Evolutionary conservation across 2,329 filamentous ascomycete species (phyloP), one percentile per base, ranked within the genome.

Genomic region (Talaromyces rugulosus): DNA sequence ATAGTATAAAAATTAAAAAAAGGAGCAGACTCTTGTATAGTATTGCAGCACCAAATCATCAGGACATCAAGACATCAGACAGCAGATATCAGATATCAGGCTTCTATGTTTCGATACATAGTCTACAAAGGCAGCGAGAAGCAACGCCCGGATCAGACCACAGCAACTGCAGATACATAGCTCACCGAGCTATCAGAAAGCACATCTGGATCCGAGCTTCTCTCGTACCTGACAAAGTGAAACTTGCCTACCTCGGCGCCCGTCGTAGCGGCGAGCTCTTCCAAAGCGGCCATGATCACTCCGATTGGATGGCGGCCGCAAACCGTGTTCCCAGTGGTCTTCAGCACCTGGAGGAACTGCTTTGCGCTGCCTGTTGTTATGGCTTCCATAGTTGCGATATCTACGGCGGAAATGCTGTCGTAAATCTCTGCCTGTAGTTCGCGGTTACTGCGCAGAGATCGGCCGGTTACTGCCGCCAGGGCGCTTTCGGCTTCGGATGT

Each of bases 301-400:
- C 95, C 93, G 69, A 99, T 98, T 0, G 95, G 95, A 78, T 99
- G 95, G 56, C 94, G 83, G 3, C 95, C 95, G 71, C 95, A 99
- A 0, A 99, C 91, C 0, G 95, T 97, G 69, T 99, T 99, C 14
- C 86, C 85, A 0, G 94, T 98, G 40, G 85, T 78, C 58, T 81
- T 77, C 23, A 99, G 75, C 47, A 86, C 88, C 2, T 85, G 80
- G 16, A 91, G 80, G 74, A 97, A 98, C 0, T 75, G 78, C 27
- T 84, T 79, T 69, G 96, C 89, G 7, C 77, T 82, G 1, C 94
- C 93, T 2, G 86, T 87, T 72, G 93, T 87, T 47, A 98, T 90
- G 0, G 91, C 92, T 57, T 89, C 85, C 83, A 98, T 97, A 47
- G 91, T 91, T 36, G 88, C 81, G 64, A 89, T 83, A 71, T 99